phyloP scores from a whole-genome alignment of 352 stramenopile species.

The Phytophthora cactorum region DNA sequence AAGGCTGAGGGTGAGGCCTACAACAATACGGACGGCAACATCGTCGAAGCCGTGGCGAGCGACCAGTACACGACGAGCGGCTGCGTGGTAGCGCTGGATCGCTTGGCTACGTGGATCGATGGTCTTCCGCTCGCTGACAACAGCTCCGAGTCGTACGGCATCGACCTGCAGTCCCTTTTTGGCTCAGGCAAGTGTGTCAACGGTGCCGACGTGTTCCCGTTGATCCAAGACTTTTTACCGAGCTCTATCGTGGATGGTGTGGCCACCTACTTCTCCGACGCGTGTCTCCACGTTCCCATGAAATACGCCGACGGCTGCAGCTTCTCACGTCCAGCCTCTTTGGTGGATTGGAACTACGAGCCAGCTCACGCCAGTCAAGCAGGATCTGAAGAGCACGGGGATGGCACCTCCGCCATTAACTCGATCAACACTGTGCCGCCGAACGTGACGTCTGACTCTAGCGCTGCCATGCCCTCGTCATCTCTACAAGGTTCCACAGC shows the following conservation, averaged over 20 bases:
- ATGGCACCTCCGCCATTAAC: constrained; percentile 35
- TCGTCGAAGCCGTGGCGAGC: constrained; percentile 26
- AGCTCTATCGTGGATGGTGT: constrained; percentile 34
- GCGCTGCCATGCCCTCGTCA: constrained; percentile 1
- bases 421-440: constrained; percentile 39
- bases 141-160: constrained; percentile 30
- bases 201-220: constrained; percentile 48
- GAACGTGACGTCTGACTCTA: constrained; percentile 27
- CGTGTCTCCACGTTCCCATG: constrained; percentile 59
- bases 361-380: constrained; percentile 42
- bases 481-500: neutral
- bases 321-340: constrained; percentile 49
- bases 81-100: constrained; percentile 58
- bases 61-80: constrained; percentile 41
- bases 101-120: constrained; percentile 52
- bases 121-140: constrained; percentile 42
- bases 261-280: constrained; percentile 43
- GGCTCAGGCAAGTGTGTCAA: constrained; percentile 43
- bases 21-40: constrained; percentile 43
- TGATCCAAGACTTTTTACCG: constrained; percentile 47
- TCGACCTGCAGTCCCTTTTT: constrained; percentile 53
- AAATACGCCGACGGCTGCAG: constrained; percentile 61
- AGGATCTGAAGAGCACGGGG: constrained; percentile 22
- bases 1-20: constrained; percentile 57
- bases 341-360: constrained; percentile 62